These are phyloP conservation scores for Calocera cornea DNA, from an alignment of 768 basidiomycete genomes.

Conservation along the genomic window DNA sequence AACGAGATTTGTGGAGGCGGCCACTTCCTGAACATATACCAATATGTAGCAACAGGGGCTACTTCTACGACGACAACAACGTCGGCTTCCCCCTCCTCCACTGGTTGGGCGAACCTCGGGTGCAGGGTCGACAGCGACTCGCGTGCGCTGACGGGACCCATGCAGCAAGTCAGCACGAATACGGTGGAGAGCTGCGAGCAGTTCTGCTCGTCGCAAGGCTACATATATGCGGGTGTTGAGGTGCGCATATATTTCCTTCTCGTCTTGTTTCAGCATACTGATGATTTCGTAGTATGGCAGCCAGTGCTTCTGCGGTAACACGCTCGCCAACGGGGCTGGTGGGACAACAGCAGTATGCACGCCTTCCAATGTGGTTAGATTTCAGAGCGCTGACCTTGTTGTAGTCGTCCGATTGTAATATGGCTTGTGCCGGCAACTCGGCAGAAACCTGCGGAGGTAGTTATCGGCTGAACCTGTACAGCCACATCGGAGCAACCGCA, in stretches of 20 bases:
- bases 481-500: neutral
- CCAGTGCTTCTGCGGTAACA: constrained; percentile 4
- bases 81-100: neutral
- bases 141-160: constrained; percentile 7
- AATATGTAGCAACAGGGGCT: neutral
- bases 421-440: constrained; percentile 7
- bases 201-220: constrained; percentile 6
- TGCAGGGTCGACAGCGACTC: neutral
- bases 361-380: neutral
- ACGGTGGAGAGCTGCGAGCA: constrained; percentile 7
- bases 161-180: neutral
- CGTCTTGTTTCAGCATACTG: neutral
- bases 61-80: neutral
- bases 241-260: neutral
- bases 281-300: neutral
- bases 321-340: neutral
- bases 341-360: neutral
- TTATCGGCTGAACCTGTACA: neutral
- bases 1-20: neutral
- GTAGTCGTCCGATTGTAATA: constrained; percentile 6
- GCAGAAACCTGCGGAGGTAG: constrained; percentile 8
- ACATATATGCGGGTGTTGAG: constrained; percentile 9
- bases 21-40: neutral
- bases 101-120: constrained; percentile 2
- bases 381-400: neutral